phyloP scores from a whole-genome alignment of 2,329 filamentous ascomycete species.

The Pseudocercospora macadamiae region DNA sequence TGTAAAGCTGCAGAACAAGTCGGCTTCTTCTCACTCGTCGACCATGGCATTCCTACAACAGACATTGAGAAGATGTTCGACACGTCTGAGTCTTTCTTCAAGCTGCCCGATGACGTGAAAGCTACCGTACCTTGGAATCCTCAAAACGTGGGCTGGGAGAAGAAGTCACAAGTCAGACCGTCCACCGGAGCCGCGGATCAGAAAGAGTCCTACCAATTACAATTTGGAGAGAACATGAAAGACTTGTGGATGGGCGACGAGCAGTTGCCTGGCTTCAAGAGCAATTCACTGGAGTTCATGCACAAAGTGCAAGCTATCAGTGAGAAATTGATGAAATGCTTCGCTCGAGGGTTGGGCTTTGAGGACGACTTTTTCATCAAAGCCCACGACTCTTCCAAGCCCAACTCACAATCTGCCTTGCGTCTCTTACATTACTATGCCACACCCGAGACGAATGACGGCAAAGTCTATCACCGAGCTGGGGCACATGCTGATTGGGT shows the following conservation, averaged over 20 bases:
- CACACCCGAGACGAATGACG: conserved; percentile 34
- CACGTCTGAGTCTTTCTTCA: conserved; percentile 57
- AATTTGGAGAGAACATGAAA: conserved; percentile 59
- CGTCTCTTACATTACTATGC: conserved; percentile 59
- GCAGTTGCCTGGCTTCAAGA: conserved; percentile 53
- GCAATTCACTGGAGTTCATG: conserved; percentile 56
- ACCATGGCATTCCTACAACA: conserved; percentile 55
- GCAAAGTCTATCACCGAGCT: conserved; percentile 58
- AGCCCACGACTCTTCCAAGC: conserved; percentile 54
- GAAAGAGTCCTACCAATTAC: conserved; percentile 65
- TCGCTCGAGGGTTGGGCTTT: conserved; percentile 61
- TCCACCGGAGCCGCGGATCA: conserved; percentile 61
- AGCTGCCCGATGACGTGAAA: conserved; percentile 55
- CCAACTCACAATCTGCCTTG: conserved; percentile 58
- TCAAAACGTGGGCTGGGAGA: conserved; percentile 64
- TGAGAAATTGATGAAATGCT: conserved; percentile 60
- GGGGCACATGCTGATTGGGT: conserved; percentile 64
- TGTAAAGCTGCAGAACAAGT: conserved; percentile 58
- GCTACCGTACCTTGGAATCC: conserved; percentile 57
- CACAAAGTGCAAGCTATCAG: conserved; percentile 54
- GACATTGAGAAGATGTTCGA: conserved; percentile 56
- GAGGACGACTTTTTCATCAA: conserved; percentile 59
- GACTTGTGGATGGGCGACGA: conserved; percentile 56
- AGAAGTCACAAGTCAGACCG: conserved; percentile 59
- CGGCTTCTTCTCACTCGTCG: conserved; percentile 62